Percentiles rank a stretch among this genome's conserved stretches.
Conservation (phyloP, 169 alveolate genomes). For the Besnoitia besnoiti region DNA sequence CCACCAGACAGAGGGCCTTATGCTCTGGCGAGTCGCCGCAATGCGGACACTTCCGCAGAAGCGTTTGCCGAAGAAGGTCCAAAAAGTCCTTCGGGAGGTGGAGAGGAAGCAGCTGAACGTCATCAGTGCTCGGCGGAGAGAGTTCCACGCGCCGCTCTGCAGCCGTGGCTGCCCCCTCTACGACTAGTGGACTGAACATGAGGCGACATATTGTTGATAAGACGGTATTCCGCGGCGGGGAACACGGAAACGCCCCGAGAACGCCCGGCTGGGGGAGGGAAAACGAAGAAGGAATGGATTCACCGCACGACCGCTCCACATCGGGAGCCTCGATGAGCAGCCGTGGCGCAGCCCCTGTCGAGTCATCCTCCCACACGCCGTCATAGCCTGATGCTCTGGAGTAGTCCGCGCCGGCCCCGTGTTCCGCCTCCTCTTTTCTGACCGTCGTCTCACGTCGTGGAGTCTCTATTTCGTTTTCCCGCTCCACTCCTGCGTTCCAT, state of each 20-base stretch:
- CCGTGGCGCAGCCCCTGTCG: too few species aligned
- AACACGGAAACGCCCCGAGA: too few species aligned
- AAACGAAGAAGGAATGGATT: too few species aligned
- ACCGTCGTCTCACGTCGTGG: not conserved
- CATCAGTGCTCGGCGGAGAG: slow-evolving; percentile 8
- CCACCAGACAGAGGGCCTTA: slow-evolving; percentile 18
- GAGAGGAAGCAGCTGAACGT: not conserved
- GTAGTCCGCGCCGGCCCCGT: too few species aligned
- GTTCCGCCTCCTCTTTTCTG: not conserved
- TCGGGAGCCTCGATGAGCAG: too few species aligned
- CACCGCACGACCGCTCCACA: too few species aligned
- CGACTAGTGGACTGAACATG: slow-evolving; percentile 26
- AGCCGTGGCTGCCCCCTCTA: not conserved
- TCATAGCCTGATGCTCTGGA: too few species aligned
- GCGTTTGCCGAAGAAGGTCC: slow-evolving; percentile 30
- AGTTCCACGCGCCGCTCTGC: not conserved
- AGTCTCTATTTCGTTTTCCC: not conserved
- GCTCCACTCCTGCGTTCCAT: not conserved
- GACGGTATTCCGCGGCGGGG: not conserved
- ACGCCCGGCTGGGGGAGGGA: too few species aligned
- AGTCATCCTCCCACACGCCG: too few species aligned
- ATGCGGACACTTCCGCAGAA: slow-evolving; percentile 20
- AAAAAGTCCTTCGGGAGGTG: not conserved
- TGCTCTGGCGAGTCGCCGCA: not conserved
- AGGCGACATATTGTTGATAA: not conserved